Base-by-base conservation (phyloP, 2,329 filamentous ascomycete species). In the Geosmithia flava region DNA sequence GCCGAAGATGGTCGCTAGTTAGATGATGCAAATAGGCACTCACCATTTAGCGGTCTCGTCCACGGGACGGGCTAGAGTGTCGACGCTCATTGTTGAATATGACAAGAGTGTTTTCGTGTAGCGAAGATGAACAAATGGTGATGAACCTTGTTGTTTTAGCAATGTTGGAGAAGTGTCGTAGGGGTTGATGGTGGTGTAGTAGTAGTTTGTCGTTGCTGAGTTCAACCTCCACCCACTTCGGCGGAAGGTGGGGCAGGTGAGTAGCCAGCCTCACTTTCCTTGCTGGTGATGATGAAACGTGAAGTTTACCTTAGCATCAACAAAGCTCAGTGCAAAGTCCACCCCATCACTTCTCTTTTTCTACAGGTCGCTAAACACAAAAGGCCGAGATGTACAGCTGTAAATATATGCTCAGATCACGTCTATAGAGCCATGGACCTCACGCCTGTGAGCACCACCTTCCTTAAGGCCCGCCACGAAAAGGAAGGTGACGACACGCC, bases 391-490 rank as follows among this genome's bases (percentile, higher is more conserved):
- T 37, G 33, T 37, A 3, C 33, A 37, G 33, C 10, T 3, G 33
- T 37, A 11, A 13, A 11, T 37, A 5, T 3, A 11, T 11, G 3
- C 33, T 11, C 11, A 3, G 3, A 27, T 23, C 19, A 20, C 20
- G 19, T 20, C 42, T 2, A 19, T 16, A 16, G 4, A 45, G 29
- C 46, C 27, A 82, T 81, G 78, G 76, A 79, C 49, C 62, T 81
- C 50, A 76, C 67, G 10, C 75, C 71, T 1, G 66, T 78, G 54
- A 76, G 71, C 66, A 73, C 69, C 45, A 71, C 69, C 2, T 74
- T 77, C 53, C 65, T 63, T 44, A 68, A 68, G 47, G 55, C 60
- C 40, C 63, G 54, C 13, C 47, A 48, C 20, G 56, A 49, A 44
- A 56, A 62, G 23, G 56, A 55, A 15, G 46, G 23, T 8, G 23